These are phyloP conservation scores for Mycena filopes DNA, from an alignment of 768 basidiomycete genomes.

Conservation along the genomic window DNA sequence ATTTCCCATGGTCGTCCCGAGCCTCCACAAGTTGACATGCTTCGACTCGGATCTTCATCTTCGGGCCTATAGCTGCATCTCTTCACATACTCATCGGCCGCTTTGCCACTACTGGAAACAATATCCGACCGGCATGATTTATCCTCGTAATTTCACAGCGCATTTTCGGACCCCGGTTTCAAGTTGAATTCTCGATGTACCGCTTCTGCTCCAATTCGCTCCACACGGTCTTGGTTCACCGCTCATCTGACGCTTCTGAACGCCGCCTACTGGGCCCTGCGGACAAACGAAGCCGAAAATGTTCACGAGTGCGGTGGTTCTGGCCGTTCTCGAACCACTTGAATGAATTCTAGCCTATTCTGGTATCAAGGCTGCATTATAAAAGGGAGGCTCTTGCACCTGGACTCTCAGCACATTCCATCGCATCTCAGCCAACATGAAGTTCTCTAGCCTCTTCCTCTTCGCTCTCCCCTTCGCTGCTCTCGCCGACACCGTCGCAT, in stretches of 20 bases:
- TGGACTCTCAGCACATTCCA: not conserved
- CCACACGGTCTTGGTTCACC: conserved; percentile 28
- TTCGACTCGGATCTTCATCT: conserved; percentile 15
- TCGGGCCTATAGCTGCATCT: not conserved
- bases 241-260: conserved; percentile 23
- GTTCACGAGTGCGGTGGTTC: not conserved
- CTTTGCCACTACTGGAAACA: not conserved
- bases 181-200: too few relatives aligned
- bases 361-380: not conserved
- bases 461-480: conserved; percentile 39
- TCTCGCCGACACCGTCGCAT: conserved; percentile 47
- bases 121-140: not conserved
- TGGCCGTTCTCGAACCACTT: conserved; percentile 1
- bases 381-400: conserved; percentile 16
- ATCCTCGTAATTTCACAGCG: too few relatives aligned
- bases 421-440: conserved; percentile 40
- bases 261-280: conserved; percentile 16
- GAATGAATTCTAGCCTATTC: not conserved
- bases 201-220: not conserved
- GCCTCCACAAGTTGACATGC: conserved; percentile 4
- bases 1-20: too few relatives aligned
- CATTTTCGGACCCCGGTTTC: too few relatives aligned
- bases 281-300: conserved; percentile 22
- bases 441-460: conserved; percentile 40
- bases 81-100: too few relatives aligned